Percentiles rank a stretch among this genome's conserved stretches.
phyloP scores from a whole-genome alignment of 306 rosid species.

The Corylus heterophylla region DNA sequence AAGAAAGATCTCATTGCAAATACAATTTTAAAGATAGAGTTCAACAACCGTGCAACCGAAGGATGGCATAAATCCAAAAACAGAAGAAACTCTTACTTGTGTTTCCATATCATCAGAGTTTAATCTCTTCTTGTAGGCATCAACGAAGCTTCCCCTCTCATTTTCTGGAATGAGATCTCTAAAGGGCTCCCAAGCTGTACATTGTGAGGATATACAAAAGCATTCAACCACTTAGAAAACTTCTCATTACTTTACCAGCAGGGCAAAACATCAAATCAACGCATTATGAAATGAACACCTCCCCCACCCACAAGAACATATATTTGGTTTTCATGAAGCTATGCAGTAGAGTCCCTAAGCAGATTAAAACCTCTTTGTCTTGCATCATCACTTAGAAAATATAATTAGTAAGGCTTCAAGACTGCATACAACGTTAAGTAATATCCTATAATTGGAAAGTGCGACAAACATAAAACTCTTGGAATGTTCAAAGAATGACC shows the following conservation, averaged over 20 bases:
- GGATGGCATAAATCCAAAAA: conserved; percentile 19
- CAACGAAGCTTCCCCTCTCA: conserved; percentile 71
- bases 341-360: neutral
- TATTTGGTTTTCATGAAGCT: neutral
- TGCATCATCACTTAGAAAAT: neutral
- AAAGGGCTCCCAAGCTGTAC: conserved; percentile 88
- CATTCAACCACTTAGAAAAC: conserved; percentile 23
- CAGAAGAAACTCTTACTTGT: conserved; percentile 56
- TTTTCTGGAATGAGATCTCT: conserved; percentile 84
- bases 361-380: neutral
- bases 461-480: neutral
- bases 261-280: conserved; percentile 12
- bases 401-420: neutral
- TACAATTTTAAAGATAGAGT: neutral
- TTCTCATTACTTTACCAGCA: neutral
- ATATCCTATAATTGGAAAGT: neutral
- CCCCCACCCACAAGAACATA: neutral
- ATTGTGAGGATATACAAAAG: conserved; percentile 24
- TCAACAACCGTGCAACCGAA: conserved; percentile 6
- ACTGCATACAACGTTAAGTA: conserved; percentile 22
- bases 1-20: conserved; percentile 21
- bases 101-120: conserved; percentile 72
- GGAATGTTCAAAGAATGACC: neutral
- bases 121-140: conserved; percentile 82
- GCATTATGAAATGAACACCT: neutral